Evolutionary conservation across 257 asterid species (phyloP), one percentile per base, ranked within the genome.

Genomic region (Nicotiana tabacum): DNA sequence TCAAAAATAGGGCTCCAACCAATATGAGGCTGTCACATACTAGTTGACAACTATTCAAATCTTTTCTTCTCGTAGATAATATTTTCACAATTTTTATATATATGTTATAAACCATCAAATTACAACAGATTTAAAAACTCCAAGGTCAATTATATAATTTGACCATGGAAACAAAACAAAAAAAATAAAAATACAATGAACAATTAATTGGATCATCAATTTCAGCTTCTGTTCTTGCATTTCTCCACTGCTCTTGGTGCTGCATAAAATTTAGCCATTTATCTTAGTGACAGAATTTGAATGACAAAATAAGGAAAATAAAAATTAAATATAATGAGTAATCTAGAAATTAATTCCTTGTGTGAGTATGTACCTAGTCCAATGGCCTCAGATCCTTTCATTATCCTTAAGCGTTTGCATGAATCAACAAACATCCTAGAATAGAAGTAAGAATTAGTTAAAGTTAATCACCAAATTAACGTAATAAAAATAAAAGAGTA

Each of bases 371-470:
- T 43, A 94, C 98, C 97, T 86, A 94, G 86, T 17, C 97, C 98
- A 11, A 92, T 90, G 37, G 97, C 97, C 66, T 94, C 97, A 1
- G 97, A 91, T 85, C 98, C 93, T 85, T 91, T 93, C 97, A 94
- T 93, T 91, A 94, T 94, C 89, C 98, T 87, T 81, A 94, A 69
- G 70, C 98, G 87, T 90, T 87, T 93, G 93, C 98, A 94, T 5
- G 98, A 91, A 86, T 89, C 91, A 4, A 88, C 90, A 86, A 93
- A 94, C 97, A 94, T 94, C 90, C 98, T 94, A 87, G 65, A 83
- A 86, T 61, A 80, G 68, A 77, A 39, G 1, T n/a, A 16, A 3
- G 13, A 83, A 12, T 39, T 64, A 48, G 4, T 27, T 10, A 43
- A 43, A 62, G 6, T 16, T 65, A 65, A 80, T 65, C 43, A 39